Percentiles rank a stretch among this genome's conserved stretches.
Conservation (phyloP, 2,329 filamentous ascomycete genomes). For the Xylariales sp. region DNA sequence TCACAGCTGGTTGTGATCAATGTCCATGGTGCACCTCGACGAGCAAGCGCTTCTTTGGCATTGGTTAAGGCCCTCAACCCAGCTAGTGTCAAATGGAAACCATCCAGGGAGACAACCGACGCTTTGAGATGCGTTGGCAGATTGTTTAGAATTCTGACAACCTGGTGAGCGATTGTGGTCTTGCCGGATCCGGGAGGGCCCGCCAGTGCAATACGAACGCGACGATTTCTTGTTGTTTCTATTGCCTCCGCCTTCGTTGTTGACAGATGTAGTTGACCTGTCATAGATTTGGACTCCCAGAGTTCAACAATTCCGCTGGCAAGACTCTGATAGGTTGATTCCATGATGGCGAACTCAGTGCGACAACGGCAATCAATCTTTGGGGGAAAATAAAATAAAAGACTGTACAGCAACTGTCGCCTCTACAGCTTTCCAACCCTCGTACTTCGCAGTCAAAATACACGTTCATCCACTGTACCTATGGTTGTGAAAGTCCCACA, state of each 20-base stretch:
- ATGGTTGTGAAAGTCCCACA: too few species aligned
- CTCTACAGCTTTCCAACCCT: too few species aligned
- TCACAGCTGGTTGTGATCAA: constrained; percentile 21
- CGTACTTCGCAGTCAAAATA: too few species aligned
- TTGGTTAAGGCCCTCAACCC: constrained; percentile 23
- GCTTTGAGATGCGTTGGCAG: constrained; percentile 6
- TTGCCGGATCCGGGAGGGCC: constrained; percentile 19
- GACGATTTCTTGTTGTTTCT: too few species aligned
- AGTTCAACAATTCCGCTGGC: neutral
- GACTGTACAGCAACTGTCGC: too few species aligned
- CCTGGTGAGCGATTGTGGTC: constrained; percentile 16
- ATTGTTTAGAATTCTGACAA: constrained; percentile 9
- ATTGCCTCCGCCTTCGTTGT: too few species aligned
- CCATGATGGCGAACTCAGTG: neutral
- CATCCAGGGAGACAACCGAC: constrained; percentile 22
- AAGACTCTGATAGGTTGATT: neutral
- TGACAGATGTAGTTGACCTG: neutral
- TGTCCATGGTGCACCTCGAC: constrained; percentile 28
- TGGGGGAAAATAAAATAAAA: too few species aligned
- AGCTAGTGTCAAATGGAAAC: constrained; percentile 22
- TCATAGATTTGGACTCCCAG: neutral
- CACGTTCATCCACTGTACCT: too few species aligned
- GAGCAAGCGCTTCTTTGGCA: constrained; percentile 21
- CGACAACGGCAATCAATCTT: neutral
- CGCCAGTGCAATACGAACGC: constrained; percentile 15